Percentiles rank a stretch among this genome's conserved stretches.
Evolutionary conservation across 2,329 filamentous ascomycete genomes (phyloP).

Genomic region (Aaosphaeria arxii): DNA sequence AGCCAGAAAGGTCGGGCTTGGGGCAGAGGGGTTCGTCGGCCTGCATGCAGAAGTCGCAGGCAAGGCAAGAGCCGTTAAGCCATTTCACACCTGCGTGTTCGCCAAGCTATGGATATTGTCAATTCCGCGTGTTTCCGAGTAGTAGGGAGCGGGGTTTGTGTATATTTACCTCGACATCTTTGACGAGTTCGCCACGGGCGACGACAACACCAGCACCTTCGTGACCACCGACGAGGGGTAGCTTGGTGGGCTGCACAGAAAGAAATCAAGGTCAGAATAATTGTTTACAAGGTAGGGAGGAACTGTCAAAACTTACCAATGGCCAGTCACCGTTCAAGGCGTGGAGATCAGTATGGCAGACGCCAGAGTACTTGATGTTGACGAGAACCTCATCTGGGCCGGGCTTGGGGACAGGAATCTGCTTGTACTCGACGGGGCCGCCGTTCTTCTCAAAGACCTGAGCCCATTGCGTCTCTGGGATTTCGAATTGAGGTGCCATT

Average conservation of each 20-base stretch:
- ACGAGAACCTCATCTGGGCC: constrained; percentile 87
- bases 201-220: constrained; percentile 81
- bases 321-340: constrained; percentile 91
- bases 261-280: constrained; percentile 9
- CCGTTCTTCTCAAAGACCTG: constrained; percentile 83
- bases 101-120: constrained; percentile 54
- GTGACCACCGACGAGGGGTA: constrained; percentile 80
- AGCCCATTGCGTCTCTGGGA: constrained; percentile 86
- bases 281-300: neutral
- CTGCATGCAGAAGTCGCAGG: constrained; percentile 79
- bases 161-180: constrained; percentile 57
- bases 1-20: constrained; percentile 74
- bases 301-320: constrained; percentile 40
- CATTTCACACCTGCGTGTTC: constrained; percentile 87
- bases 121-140: neutral
- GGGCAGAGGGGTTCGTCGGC: constrained; percentile 80
- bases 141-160: neutral
- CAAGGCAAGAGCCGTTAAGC: constrained; percentile 83
- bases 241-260: constrained; percentile 56
- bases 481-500: constrained; percentile 46
- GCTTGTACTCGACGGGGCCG: constrained; percentile 67
- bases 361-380: constrained; percentile 86
- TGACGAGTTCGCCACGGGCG: constrained; percentile 71
- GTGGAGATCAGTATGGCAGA: constrained; percentile 84
- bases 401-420: constrained; percentile 77